These are phyloP conservation scores for Fusarium palustre DNA, from an alignment of 2,329 filamentous ascomycete genomes.

Conservation along the genomic window DNA sequence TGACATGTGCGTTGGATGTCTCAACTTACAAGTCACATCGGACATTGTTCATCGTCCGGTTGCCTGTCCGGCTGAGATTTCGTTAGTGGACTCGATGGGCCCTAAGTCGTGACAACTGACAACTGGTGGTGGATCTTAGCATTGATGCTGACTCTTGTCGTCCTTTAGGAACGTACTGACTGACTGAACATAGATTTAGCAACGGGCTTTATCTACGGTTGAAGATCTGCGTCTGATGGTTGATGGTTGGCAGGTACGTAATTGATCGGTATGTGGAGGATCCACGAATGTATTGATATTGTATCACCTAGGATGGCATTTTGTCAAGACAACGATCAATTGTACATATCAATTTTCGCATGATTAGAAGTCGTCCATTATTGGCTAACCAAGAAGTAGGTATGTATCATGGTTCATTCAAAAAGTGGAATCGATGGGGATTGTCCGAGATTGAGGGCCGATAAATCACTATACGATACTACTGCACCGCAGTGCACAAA, in stretches of 20 bases:
- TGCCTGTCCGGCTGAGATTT: constrained; percentile 36
- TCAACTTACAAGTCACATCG: neutral
- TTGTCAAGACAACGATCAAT: neutral
- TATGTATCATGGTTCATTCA: neutral
- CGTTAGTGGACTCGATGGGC: constrained; percentile 24
- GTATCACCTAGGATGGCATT: constrained; percentile 3
- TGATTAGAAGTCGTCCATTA: constrained; percentile 1
- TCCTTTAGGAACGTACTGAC: constrained; percentile 3
- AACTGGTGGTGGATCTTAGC: constrained; percentile 8
- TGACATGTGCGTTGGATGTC: neutral
- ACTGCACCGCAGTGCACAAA: neutral
- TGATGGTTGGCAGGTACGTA: neutral
- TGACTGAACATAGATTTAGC: neutral
- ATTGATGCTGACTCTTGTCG: constrained; percentile 20
- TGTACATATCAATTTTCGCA: neutral
- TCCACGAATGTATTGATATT: neutral
- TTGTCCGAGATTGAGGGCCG: constrained; percentile 36
- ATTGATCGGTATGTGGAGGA: constrained; percentile 10
- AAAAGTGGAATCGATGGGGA: constrained; percentile 25
- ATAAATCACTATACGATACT: constrained; percentile 15
- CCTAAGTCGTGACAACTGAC: constrained; percentile 14
- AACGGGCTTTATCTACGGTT: constrained; percentile 8
- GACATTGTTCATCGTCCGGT: neutral
- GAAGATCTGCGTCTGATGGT: constrained; percentile 4
- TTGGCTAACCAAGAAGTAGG: neutral